Percentiles rank a stretch among this genome's conserved stretches.
Evolutionary conservation across 1,139 yeast genomes (phyloP).

Genomic region (Eremothecium coryli): DNA sequence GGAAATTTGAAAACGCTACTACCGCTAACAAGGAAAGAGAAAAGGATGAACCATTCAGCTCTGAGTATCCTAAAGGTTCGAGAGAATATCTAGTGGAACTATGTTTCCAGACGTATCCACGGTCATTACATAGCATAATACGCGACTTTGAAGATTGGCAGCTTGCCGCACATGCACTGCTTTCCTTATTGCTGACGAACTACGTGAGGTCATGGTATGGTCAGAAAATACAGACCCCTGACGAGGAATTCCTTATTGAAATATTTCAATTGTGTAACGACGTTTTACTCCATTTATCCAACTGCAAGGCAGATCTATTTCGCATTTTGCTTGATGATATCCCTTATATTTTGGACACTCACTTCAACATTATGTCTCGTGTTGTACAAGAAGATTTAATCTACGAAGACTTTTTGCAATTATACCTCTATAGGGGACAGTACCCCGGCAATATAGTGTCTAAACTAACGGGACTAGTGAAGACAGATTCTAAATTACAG

Average conservation of each 20-base stretch:
- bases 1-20: slow-evolving; percentile 11
- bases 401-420: slow-evolving; percentile 11
- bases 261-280: slow-evolving; percentile 16
- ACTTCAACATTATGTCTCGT: slow-evolving; percentile 13
- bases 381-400: slow-evolving; percentile 7
- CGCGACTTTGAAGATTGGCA: slow-evolving; percentile 10
- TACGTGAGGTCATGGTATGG: slow-evolving; percentile 28
- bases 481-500: slow-evolving; percentile 8
- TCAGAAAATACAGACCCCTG: slow-evolving; percentile 20
- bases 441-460: slow-evolving; percentile 14
- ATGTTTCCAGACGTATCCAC: slow-evolving; percentile 23
- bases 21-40: slow-evolving; percentile 1
- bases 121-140: slow-evolving; percentile 13
- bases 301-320: slow-evolving; percentile 11
- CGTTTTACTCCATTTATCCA: slow-evolving; percentile 9
- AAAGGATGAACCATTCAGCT: slow-evolving; percentile 16
- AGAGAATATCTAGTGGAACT: slow-evolving; percentile 21
- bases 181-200: slow-evolving; percentile 21
- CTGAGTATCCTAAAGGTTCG: slow-evolving; percentile 17
- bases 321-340: slow-evolving; percentile 19
- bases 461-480: slow-evolving; percentile 9
- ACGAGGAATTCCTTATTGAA: slow-evolving; percentile 16
- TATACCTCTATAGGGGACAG: slow-evolving; percentile 12
- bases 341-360: slow-evolving; percentile 20
- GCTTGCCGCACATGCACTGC: slow-evolving; percentile 20